Base-by-base conservation (phyloP, 345 rosid genomes). In the Euphorbia pulcherrima region DNA sequence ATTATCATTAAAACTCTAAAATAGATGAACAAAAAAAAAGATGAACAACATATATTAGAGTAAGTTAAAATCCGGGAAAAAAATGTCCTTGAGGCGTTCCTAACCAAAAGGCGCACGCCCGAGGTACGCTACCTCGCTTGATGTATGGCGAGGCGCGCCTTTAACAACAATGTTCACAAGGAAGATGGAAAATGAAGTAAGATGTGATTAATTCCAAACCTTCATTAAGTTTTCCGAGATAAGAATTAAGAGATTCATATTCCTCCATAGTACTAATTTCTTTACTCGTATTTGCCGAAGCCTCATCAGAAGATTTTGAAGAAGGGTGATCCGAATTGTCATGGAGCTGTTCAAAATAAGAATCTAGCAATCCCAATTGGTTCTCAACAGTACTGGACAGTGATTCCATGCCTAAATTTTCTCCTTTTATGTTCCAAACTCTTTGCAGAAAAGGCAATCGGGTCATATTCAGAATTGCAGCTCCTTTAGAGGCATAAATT, bases 321-420 rank as follows among this genome's bases (percentile, higher is more conserved):
- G 66, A 50, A 47, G 62, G 44, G 62, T 58, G 64, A 65, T 41
- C 30, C 16, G 28, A 30, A n/a, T 67, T 76, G 17, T 61, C 65
- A 28, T 69, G 70, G 52, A 84, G 80, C 69, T 90, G 88, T 57
- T 79, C 78, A 37, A 90, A 87, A 82, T 92, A 92, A 53, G 92
- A 83, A 75, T 92, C 86, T 61, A 92, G 83, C 53, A 73, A 70
- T 60, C 81, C 76, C 60, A 90, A 66, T 40, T 84, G 87, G 58
- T 68, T 61, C 54, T 79, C 77, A 21, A 60, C 78, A 37, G 57
- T 8, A 68, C 73, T 65, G 14, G 69, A 60, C 68, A 73, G 76
- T 10, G 79, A 74, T 30, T 85, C 72, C 44, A 52, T 33, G 24
- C 68, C 28, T 8, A 72, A 27, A 3, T 68, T 70, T 26, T 82